Evolutionary conservation across 352 stramenopile genomes (phyloP), one percentile per base, ranked within the genome.

Genomic region (Globisporangium lucens): DNA sequence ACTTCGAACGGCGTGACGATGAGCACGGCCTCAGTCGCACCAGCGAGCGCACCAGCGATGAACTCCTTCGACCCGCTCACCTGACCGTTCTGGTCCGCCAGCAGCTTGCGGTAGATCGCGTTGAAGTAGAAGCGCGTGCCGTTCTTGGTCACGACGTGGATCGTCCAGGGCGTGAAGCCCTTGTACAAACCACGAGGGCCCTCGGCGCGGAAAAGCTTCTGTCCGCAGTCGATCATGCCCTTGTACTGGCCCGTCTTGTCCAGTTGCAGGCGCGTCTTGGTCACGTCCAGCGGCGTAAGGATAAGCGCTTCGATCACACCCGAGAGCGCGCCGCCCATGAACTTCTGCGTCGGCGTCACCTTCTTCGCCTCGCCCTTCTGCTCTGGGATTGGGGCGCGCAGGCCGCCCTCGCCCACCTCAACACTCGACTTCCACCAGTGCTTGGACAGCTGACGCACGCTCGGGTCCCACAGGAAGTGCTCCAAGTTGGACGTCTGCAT

Each of bases 1-100:
- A 99, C 97, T 78, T 99, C 97, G 22, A 98, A 98, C 12, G 97
- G 97, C 41, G 97, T 99, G 5, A 99, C 97, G 59, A 99, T 98
- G 7, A 99, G 73, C 75, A 98, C 83, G 24, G 97, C 97, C 72
- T 99, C 97, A 0, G 97, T 99, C 15, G 98, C 83, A 29, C 97
- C 97, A 9, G 91, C 96, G 4, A 96, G 66, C 6, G 98, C 85
- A 30, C 97, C 97, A 29, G 97, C 97, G 35, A 90, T 60, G 64
- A 95, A 95, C 69, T 95, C 85, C 49, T 92, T 93, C 52, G 76
- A 68, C 35, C 84, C 87, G 56, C 82, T 93, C 43, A 95, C 85
- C 57, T 96, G 87, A 20, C 85, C 87, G 68, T 96, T 91, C 71
- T 83, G 64, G 70, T 94, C 88, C 24, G 80, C 65, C 5, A 97